Evolutionary conservation across 352 stramenopile species (phyloP), one percentile per base, ranked within the genome.

Genomic region (Pelagophyceae sp.): DNA sequence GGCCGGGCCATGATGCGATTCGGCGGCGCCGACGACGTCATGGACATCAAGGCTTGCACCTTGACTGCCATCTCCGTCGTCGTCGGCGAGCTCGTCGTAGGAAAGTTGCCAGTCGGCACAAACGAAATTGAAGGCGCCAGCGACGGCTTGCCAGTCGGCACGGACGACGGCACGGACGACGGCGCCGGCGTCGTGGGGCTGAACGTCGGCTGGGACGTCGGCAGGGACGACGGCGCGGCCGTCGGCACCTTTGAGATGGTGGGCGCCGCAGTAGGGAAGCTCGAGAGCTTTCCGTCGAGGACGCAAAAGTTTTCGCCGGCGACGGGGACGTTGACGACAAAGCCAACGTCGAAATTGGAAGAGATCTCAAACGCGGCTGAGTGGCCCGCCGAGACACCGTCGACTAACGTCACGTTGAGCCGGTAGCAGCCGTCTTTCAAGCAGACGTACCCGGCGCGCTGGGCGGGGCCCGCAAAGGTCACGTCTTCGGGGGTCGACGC

Each of bases 31-130:
- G 1, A 5, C 1, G 35, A 58, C 2, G 33, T 37, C 67, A 74
- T 74, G 35, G 20, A 20, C 17, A 74, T 0, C 5, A 23, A 35
- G 35, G 67, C 25, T 37, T 11, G 1, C 35, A 74, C 11, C 15
- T 35, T 27, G 67, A 74, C 35, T 0, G 67, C 67, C 0, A 31
- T 27, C 33, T 50, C 33, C 67, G 67, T 74, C 67, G 67, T 35
- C 38, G 67, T 74, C 33, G 67, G 67, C 67, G 67, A 33, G 1
- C 27, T 33, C 27, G 67, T 74, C n/a, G n/a, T n/a, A n/a, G n/a
- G n/a, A n/a, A n/a, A n/a, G n/a, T n/a, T n/a, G n/a, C n/a, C n/a
- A n/a, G n/a, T n/a, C n/a, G n/a, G n/a, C n/a, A n/a, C n/a, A n/a
- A n/a, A n/a, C n/a, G n/a, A n/a, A n/a, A n/a, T n/a, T n/a, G n/a